Evolutionary conservation across 345 rosid species (phyloP), one percentile per base, ranked within the genome.

Genomic region (Sonneratia alba): DNA sequence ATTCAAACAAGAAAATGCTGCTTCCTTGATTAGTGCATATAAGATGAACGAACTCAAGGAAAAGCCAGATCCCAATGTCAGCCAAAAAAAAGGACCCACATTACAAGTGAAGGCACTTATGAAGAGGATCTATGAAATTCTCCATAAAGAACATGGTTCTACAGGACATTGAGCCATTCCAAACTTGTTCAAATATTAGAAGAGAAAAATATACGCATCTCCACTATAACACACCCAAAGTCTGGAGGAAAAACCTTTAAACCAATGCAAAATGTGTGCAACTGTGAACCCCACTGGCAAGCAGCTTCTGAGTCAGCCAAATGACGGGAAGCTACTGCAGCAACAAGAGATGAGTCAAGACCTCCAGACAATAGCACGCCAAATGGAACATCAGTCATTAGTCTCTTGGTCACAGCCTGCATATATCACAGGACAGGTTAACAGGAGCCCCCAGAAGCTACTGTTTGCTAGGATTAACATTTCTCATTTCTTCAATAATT

Each of bases 361-460:
- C 99, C 99, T 47, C 99, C 99, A 18, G 99, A 95, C 37, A 95
- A 83, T 59, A 95, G 85, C 65, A 95, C 99, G 65, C 99, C 99
- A 12, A 95, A 95, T 6, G 99, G 99, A 61, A 95, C 97, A 79
- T 95, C 99, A 67, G 88, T 89, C 99, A 95, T 92, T 36, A 95
- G 81, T 81, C 99, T 87, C 80, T 95, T 95, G 71, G 72, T 79
- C 76, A 95, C 99, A 80, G 97, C 97, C 99, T 95, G 76, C 49
- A 82, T 2, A 45, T 13, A 45, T n/a, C 70, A 45, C 16, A 75
- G 40, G 15, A 7, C 42, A 71, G 16, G 21, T 36, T 18, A 21
- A 36, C 38, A 32, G 48, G 16, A 37, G 27, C 36, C 64, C 14
- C 12, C 36, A 9, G 64, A 59, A n/a, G 64, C 32, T 59, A 36